Base-by-base conservation (phyloP, 176 grass and related monocot genomes). In the Carex myosuroides region DNA sequence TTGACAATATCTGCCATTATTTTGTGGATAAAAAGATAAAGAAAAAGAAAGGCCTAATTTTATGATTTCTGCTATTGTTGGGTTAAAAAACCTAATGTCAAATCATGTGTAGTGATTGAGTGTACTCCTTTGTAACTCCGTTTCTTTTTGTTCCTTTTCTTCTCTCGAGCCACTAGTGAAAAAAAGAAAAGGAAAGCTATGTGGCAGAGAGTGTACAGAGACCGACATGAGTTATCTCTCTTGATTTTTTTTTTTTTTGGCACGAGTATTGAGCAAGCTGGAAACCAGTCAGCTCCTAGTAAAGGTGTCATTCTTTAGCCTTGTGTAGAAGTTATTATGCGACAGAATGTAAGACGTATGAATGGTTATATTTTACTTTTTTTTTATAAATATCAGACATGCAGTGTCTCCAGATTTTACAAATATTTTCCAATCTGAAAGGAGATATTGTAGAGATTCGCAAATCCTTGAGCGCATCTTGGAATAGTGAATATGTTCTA, bases 51-150 rank as follows among this genome's bases (percentile, higher is more conserved):
- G 79, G 42, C 60, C 60, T 83, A 69, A 62, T 83, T 69, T 81
- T 62, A 59, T 77, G 14, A 56, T 79, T 63, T 52, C 48, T 88
- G 20, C 29, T 90, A 85, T 69, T 87, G 54, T 64, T 8, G 50
- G 75, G 71, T 35, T 44, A 52, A 79, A 39, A 81, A 44, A 39
- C 42, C 72, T 60, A 70, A 70, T 80, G 60, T 75, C 78, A 81
- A 46, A 76, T 64, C 87, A 85, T 90, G 89, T 88, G 89, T 63
- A 79, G 79, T 86, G 80, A 91, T 91, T 90, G 71, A 88, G 79
- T 84, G 84, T 86, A 86, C 60, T 86, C 66, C 62, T 52, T 81
- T 82, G 60, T 88, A 89, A 84, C 58, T 86, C 65, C 69, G 64
- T 48, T 93, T 83, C 58, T 66, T 70, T 64, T 26, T 79, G 14